Percentiles rank a stretch among this genome's conserved stretches.
Conservation (phyloP, 129 eudicot genomes). For the Centrapalus pauciflorus region DNA sequence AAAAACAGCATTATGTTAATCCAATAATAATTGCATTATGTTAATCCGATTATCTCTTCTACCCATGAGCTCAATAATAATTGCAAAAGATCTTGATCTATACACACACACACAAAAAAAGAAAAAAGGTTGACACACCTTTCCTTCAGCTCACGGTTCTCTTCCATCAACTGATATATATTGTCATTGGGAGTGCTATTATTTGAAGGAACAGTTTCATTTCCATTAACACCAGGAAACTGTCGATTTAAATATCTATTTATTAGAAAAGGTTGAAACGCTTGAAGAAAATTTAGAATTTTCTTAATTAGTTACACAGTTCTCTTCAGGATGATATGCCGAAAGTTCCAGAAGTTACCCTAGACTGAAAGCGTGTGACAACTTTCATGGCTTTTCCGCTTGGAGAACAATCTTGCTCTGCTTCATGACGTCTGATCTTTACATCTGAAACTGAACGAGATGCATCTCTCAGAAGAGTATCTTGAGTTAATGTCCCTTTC, state of each 20-base stretch:
- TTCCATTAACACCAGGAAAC: conserved; percentile 25
- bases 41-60: background rate
- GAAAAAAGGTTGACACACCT: conserved; percentile 34
- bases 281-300: background rate
- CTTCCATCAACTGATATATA: conserved; percentile 43
- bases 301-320: background rate
- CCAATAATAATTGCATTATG: background rate
- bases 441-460: conserved; percentile 8
- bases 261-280: background rate
- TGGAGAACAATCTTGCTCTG: conserved; percentile 20
- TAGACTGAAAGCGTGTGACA: conserved; percentile 22
- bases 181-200: background rate
- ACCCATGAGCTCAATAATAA: background rate
- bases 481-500: conserved; percentile 12
- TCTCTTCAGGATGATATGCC: background rate
- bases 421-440: conserved; percentile 16
- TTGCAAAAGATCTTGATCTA: background rate
- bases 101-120: background rate
- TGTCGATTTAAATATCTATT: conserved; percentile 23
- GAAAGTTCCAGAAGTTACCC: conserved; percentile 27
- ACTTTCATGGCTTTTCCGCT: conserved; percentile 29
- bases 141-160: conserved; percentile 52
- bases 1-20: background rate
- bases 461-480: conserved; percentile 16
- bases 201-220: conserved; percentile 22